Base-by-base conservation (phyloP, 2,329 filamentous ascomycete genomes). In the Fusarium lyarnte region DNA sequence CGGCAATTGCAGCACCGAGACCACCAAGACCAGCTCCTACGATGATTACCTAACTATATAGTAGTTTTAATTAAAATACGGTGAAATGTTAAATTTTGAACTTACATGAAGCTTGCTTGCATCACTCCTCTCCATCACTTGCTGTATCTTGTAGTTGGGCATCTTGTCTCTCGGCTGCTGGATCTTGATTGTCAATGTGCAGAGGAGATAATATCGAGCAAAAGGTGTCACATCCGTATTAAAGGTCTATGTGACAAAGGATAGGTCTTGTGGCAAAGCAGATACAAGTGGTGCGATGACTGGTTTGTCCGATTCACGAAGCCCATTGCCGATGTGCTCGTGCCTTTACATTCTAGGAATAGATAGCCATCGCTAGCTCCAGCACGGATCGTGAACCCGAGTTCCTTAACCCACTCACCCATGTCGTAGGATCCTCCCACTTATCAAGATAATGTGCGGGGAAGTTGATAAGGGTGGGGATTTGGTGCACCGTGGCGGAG, bases 11-110 rank as follows among this genome's bases (percentile, higher is more conserved):
- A 25, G 76, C 75, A 3, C 72, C 74, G 10, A 78, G 63, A 6
- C 76, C 76, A 23, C 76, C 76, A 19, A 78, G 63, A 3, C 76
- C 76, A n/a, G 76, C 76, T 23, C 76, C 76, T 10, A 77, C 76
- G 31, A 78, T 72, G 11, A 66, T 52, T 6, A 74, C 66, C 71
- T 74, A 31, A 6, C 6, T 11, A 21, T 7, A 13, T 3, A 23
- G 41, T 53, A 53, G 13, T 6, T 1, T 13, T 5, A 6, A 17
- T 13, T 5, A 6, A 17, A 16, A 6, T 21, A 2, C 3, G 14
- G 11, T n/a, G 33, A 6, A 9, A 17, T 53, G 23, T 3, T 7
- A 13, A 9, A 14, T 5, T 13, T 38, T 36, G 5, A 17, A 59
- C 45, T 10, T 41, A 59, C 57, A 19, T 59, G 57, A 21, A 59